Evolutionary conservation across 1,284 basidiomycete species (phyloP), one percentile per base, ranked within the genome.

Genomic region (Trametes hirsuta): DNA sequence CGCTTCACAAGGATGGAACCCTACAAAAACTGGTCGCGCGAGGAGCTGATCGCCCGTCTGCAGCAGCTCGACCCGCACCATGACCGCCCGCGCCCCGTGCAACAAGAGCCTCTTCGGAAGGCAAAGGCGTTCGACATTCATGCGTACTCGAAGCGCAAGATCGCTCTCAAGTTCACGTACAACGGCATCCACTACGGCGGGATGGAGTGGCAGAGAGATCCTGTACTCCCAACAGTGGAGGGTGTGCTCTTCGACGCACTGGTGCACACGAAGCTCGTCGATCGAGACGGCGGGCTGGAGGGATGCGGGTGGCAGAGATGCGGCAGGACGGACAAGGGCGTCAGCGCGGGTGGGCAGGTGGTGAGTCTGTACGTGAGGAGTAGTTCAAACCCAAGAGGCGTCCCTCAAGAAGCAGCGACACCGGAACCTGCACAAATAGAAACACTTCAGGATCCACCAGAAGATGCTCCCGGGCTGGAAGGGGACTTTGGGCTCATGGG

Each of bases 321-420:
- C 75, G 97, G 97, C 11, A 77, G 97, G 67, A 99, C 97, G 24
- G 97, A 99, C 79, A 82, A 90, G 39, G 97, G 97, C 0, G 97
- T 99, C 50, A 96, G 93, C 71, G 94, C 93, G 42, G 93, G 93
- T 6, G 95, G 95, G 1, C 97, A 99, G 74, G 96, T 99, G 37
- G 83, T 98, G 42, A 94, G 93, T 53, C 80, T 99, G 1, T 97
- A 93, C 91, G 85, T 97, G 15, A 78, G 94, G 64, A 94, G 91
- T 72, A 80, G 83, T 4, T 69, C 84, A 39, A 72, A 64, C 24
- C 55, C 53, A 18, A 54, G 47, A 25, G 18, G 30, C 2, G 49
- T 50, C 34, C 42, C 52, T 10, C 41, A 58, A 34, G 47, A 18
- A 9, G n/a, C 40, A 18, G 21, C 40, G 30, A 40, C 41, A 9